Conservation (phyloP, 2,329 filamentous ascomycete genomes). For the Arthroderma sp. region DNA sequence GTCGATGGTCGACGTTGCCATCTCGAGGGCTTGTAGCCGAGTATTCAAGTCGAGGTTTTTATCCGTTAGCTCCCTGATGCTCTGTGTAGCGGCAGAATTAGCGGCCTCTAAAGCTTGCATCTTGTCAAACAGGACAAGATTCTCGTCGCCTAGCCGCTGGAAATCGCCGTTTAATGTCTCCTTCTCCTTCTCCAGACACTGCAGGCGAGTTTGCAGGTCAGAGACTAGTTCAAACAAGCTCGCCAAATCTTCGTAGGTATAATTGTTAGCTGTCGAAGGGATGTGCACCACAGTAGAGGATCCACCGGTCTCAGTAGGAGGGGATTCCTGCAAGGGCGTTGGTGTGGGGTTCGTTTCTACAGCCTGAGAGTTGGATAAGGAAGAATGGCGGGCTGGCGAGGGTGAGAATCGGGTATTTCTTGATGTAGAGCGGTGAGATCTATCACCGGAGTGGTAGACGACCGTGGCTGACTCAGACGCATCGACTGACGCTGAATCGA, state of each 20-base stretch:
- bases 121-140: neutral
- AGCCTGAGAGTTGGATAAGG: neutral
- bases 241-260: neutral
- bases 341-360: neutral
- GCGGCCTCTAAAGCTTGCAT: neutral
- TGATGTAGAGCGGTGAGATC: neutral
- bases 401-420: neutral
- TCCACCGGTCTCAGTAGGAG: neutral
- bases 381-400: neutral
- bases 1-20: neutral
- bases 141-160: neutral
- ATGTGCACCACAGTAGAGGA: neutral
- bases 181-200: neutral
- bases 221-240: neutral
- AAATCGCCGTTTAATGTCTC: neutral
- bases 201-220: neutral
- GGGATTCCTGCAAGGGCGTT: neutral
- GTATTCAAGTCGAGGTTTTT: constrained; percentile 14
- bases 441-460: too few species aligned
- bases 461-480: neutral
- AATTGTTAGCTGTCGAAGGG: neutral
- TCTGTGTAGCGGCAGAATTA: neutral
- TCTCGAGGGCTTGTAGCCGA: neutral
- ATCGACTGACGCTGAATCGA: neutral
- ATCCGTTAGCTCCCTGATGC: constrained; percentile 3